These are phyloP conservation scores for Mychonastes homosphaera DNA, from an alignment of 139 green algal genomes.

Conservation along the genomic window DNA sequence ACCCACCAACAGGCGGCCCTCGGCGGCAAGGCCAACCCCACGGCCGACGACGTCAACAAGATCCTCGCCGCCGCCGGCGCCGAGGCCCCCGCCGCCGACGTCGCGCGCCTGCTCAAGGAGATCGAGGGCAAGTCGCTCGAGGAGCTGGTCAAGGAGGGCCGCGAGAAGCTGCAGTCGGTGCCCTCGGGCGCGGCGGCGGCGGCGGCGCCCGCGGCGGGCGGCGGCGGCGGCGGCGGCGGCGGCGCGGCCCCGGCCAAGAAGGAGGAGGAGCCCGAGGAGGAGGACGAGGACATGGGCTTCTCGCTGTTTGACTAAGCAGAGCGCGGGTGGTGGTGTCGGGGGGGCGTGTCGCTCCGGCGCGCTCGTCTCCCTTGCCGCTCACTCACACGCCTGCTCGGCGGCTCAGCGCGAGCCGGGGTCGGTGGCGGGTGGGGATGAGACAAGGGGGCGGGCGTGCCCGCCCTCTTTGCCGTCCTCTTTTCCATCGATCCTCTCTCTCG, in stretches of 20 bases:
- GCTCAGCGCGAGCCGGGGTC: too few relatives aligned
- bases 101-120: conserved; percentile 56
- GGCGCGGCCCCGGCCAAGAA: conserved; percentile 32
- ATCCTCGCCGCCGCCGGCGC: conserved; percentile 54
- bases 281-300: conserved; percentile 55
- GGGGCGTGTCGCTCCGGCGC: too few relatives aligned
- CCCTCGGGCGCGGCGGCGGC: conserved; percentile 38
- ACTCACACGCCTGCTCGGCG: too few relatives aligned
- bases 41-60: conserved; percentile 54
- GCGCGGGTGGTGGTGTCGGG: too few relatives aligned
- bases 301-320: conserved; percentile 62
- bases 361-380: too few relatives aligned
- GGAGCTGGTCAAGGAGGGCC: conserved; percentile 29
- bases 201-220: conserved; percentile 20
- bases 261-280: conserved; percentile 57
- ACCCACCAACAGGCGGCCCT: conserved; percentile 44
- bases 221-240: conserved; percentile 18
- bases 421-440: too few relatives aligned
- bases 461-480: too few relatives aligned
- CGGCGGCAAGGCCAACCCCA: conserved; percentile 54
- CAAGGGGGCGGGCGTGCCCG: too few relatives aligned
- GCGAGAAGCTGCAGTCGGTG: conserved; percentile 63
- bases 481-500: too few relatives aligned
- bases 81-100: conserved; percentile 50
- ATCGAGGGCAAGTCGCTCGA: conserved; percentile 59